Conservation (phyloP, 176 grass and related monocot species). For the Oryza punctata region DNA sequence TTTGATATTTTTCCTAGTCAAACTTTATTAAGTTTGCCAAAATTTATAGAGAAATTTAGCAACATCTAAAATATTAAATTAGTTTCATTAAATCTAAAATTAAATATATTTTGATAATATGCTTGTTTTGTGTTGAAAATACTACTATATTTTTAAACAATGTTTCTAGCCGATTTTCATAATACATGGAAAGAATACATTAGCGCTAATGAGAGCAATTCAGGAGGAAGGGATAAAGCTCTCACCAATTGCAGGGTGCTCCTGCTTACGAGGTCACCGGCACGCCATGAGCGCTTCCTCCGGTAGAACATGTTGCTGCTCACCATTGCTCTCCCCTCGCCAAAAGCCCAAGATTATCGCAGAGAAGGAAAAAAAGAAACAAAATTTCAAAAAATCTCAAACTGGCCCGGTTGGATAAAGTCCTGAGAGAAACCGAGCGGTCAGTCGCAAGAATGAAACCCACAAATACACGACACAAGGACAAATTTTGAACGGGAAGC, state of each 20-base stretch:
- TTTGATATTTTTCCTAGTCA: too few species aligned
- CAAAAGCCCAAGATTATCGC: slow-evolving; percentile 15
- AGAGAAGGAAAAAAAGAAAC: not conserved
- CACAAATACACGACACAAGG: not conserved
- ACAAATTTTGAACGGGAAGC: not conserved
- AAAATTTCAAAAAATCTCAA: not conserved
- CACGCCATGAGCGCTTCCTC: slow-evolving; percentile 80
- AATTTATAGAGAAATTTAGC: too few species aligned
- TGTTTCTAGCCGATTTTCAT: not conserved
- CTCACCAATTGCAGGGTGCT: slow-evolving; percentile 81
- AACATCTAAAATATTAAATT: too few species aligned
- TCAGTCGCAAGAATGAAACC: not conserved
- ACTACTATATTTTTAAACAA: too few species aligned
- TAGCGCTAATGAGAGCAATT: not conserved
- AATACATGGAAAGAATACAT: not conserved
- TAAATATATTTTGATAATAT: too few species aligned
- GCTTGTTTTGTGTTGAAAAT: too few species aligned
- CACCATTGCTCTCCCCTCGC: slow-evolving; percentile 45
- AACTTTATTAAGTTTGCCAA: too few species aligned
- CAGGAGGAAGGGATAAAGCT: not conserved
- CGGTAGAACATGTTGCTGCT: slow-evolving; percentile 63
- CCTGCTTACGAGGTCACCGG: slow-evolving; percentile 77
- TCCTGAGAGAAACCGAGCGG: not conserved
- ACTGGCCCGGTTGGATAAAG: not conserved
- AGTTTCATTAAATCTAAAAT: too few species aligned